phyloP scores from a whole-genome alignment of 768 basidiomycete species.

The Calocybe gangraenosa region DNA sequence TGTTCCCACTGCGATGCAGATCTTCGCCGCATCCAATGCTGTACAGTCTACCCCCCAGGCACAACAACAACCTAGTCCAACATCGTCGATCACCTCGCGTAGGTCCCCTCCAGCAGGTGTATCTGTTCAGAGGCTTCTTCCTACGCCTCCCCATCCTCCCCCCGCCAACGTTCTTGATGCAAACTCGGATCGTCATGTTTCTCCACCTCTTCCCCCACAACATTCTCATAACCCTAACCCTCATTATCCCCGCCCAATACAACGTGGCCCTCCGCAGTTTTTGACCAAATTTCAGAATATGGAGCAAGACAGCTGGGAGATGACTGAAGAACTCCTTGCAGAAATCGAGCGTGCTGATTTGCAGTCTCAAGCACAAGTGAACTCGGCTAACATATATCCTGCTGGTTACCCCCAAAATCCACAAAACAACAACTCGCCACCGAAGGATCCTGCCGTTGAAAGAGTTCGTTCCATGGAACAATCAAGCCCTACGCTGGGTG shows the following conservation, averaged over 20 bases:
- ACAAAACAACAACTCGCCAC: conserved; percentile 36
- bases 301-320: conserved; percentile 54
- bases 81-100: conserved; percentile 35
- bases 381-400: conserved; percentile 27
- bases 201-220: conserved; percentile 28
- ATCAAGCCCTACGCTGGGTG: conserved; percentile 51
- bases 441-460: conserved; percentile 52
- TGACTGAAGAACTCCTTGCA: conserved; percentile 66
- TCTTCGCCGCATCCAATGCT: conserved; percentile 36
- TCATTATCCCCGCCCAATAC: conserved; percentile 63
- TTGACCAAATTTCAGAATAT: conserved; percentile 49
- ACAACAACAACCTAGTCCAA: conserved; percentile 43
- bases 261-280: conserved; percentile 53
- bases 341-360: conserved; percentile 72
- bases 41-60: conserved; percentile 36
- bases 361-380: conserved; percentile 46
- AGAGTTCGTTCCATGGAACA: conserved; percentile 49
- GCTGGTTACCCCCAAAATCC: conserved; percentile 20
- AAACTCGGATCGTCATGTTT: conserved; percentile 27
- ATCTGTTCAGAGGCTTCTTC: conserved; percentile 31
- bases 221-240: conserved; percentile 31
- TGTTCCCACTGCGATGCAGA: conserved; percentile 52
- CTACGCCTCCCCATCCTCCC: conserved; percentile 43
- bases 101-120: conserved; percentile 35
- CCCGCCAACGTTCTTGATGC: conserved; percentile 23